Evolutionary conservation across 2,329 filamentous ascomycete species (phyloP).

Genomic region (Neoascochyta sp.): DNA sequence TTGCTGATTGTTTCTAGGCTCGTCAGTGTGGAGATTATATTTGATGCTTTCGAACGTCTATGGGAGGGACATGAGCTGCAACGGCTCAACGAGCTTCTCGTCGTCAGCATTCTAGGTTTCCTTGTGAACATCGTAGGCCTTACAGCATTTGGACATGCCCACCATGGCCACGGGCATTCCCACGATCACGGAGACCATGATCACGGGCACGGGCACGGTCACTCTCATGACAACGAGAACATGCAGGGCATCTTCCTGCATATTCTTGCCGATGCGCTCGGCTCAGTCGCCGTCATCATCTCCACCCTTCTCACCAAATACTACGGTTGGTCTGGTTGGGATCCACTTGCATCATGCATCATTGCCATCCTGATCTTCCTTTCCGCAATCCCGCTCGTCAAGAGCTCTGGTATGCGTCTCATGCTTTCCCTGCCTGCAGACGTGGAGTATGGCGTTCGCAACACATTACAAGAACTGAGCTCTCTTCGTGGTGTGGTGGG

Average conservation of each 20-base stretch:
- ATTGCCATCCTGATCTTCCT: conserved; percentile 91
- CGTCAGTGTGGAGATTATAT: conserved; percentile 92
- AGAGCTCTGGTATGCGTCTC: conserved; percentile 75
- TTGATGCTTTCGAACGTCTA: conserved; percentile 86
- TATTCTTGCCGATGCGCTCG: conserved; percentile 89
- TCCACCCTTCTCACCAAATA: conserved; percentile 85
- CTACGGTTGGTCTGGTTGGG: conserved; percentile 89
- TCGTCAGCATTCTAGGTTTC: conserved; percentile 83
- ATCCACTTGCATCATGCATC: conserved; percentile 87
- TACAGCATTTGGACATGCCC: conserved; percentile 67
- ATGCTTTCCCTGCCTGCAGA: conserved; percentile 81
- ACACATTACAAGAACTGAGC: conserved; percentile 77
- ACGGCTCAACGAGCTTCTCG: conserved; percentile 77
- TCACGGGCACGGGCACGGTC: conserved; percentile 36
- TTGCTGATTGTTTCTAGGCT: conserved; percentile 52
- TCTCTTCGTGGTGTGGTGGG: conserved; percentile 78
- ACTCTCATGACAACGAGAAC: conserved; percentile 85
- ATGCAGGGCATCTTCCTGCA: conserved; percentile 98
- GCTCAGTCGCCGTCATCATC: conserved; percentile 88
- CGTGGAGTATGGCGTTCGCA: conserved; percentile 82
- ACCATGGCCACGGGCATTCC: conserved; percentile 53
- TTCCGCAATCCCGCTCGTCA: conserved; percentile 85
- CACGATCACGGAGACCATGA: conserved; percentile 41
- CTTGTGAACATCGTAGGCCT: conserved; percentile 91
- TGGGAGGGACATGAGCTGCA: conserved; percentile 80